Percentiles rank a stretch among this genome's conserved stretches.
Evolutionary conservation across 2,329 filamentous ascomycete genomes (phyloP).

Genomic region (Thielaviopsis euricoi): DNA sequence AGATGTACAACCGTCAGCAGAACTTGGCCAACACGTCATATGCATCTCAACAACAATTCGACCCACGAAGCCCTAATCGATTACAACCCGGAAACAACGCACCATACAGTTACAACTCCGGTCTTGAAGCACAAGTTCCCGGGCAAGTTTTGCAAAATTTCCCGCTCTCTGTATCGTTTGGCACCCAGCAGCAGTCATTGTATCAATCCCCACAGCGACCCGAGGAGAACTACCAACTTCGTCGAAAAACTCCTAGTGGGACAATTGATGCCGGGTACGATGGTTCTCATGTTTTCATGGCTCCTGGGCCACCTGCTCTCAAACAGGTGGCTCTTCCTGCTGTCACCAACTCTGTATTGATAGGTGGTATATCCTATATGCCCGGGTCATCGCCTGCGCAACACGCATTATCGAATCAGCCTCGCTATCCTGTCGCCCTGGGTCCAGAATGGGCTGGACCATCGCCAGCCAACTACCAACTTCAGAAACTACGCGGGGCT

Average conservation of each 20-base stretch:
- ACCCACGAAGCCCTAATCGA: background rate
- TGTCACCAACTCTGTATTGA: constrained; percentile 5
- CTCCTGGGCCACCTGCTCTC: constrained; percentile 54
- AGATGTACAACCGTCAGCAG: background rate
- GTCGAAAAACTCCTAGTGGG: constrained; percentile 88
- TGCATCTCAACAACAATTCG: background rate
- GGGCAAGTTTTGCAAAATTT: background rate
- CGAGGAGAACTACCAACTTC: constrained; percentile 40
- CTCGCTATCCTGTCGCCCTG: background rate
- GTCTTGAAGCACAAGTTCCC: background rate
- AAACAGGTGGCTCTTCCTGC: constrained; percentile 72
- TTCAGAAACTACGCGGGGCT: background rate
- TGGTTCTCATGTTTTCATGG: constrained; percentile 58
- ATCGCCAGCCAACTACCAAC: background rate
- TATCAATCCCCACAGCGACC: background rate
- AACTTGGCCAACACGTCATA: background rate
- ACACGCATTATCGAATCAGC: background rate
- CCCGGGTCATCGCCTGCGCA: background rate
- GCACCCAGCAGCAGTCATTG: background rate
- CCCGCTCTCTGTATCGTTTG: background rate
- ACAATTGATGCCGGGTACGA: constrained; percentile 86
- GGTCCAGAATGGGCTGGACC: background rate
- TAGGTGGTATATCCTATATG: background rate
- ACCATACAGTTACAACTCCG: background rate
- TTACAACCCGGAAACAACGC: background rate